Base-by-base conservation (phyloP, 2,329 filamentous ascomycete species). In the Alternaria brassicae region DNA sequence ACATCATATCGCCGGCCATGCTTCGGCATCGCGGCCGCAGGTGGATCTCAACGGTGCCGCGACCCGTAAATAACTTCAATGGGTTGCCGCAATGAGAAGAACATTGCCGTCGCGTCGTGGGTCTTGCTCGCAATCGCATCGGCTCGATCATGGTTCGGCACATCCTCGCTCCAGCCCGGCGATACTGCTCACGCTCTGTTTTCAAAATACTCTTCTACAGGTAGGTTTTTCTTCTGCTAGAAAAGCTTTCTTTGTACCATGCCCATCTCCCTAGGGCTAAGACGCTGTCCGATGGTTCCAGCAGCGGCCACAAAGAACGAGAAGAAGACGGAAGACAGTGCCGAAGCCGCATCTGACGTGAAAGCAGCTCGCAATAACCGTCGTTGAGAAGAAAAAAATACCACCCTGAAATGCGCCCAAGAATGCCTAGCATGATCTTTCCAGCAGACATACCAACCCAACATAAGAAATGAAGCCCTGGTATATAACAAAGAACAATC, bases 1-100 rank as follows among this genome's bases (percentile, higher is more conserved):
- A 32, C 56, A 58, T 58, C 44, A 44, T 44, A 44, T 47, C 51
- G 51, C 39, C 56, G 56, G 50, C 51, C 56, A 55, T 54, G 56
- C 27, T 44, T 58, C 56, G 56, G 51, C 56, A 58, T 48, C 50
- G 36, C n/a, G 8, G 30, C 39, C 25, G 17, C 40, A 9, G 37
- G 56, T 58, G 56, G 56, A 36, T 15, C 56, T 10, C 44, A 49
- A 49, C 37, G 34, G 50, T 55, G 50, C 56, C 49, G 56, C 17
- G 50, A 58, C 42, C 42, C 56, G 37, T 48, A 39, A 32, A 39
- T 50, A 36, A 19, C 9, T 36, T 6, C 23, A 23, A 44, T 17
- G 25, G 19, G 27, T 21, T 37, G 36, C 30, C 54, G 27, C 30
- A 21, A 57, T 44, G 23, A 45, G 54, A 42, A 32, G 40, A 57